Evolutionary conservation across 2,329 filamentous ascomycete genomes (phyloP).

Genomic region (Microcyclosporella mali): DNA sequence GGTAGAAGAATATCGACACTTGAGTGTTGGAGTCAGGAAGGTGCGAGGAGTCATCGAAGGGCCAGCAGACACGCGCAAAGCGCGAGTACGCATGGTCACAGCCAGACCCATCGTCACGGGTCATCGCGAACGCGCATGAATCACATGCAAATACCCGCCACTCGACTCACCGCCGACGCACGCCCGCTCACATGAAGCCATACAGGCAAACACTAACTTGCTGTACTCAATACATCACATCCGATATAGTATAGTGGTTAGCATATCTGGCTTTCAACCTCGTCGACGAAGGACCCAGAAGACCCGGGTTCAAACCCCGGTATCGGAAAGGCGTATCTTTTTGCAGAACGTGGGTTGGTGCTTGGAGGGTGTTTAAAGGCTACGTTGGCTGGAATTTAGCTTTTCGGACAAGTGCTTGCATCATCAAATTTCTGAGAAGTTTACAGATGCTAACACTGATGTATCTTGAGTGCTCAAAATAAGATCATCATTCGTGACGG

Average conservation of each 20-base stretch:
- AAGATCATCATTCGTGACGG: no score
- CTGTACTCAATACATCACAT: background rate
- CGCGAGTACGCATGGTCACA: background rate
- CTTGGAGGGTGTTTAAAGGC: no score
- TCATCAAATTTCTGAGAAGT: no score
- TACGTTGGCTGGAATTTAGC: no score
- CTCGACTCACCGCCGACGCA: background rate
- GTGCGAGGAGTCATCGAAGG: background rate
- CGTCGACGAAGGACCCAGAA: conserved; percentile 1
- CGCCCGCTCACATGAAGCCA: background rate
- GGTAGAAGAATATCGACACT: background rate
- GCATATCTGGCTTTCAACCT: conserved; percentile 12
- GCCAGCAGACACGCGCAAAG: background rate
- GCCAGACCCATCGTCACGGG: background rate
- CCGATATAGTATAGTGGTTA: conserved; percentile 14
- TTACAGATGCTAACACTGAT: no score
- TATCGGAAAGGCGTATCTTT: background rate
- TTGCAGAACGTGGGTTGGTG: no score
- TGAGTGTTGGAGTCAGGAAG: background rate
- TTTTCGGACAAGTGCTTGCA: no score
- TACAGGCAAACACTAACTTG: background rate
- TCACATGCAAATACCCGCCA: background rate
- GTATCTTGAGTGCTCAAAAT: no score
- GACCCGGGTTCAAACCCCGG: conserved; percentile 10
- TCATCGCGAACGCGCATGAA: background rate